Conservation (phyloP, 2,329 filamentous ascomycete species). For the Dichotomopilus funicola region DNA sequence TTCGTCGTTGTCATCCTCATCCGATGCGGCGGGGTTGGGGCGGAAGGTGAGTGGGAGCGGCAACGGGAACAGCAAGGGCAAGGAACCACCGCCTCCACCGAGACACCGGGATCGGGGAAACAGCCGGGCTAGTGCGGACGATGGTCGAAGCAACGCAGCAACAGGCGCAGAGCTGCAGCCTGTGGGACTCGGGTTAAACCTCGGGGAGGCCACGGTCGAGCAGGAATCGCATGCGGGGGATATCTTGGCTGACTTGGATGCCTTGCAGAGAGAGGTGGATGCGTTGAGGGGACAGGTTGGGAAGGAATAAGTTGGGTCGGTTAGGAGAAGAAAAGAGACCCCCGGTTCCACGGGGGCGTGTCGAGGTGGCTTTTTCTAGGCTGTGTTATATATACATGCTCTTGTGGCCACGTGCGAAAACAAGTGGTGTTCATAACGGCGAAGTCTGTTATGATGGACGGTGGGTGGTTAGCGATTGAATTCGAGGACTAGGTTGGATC, state of each 20-base stretch:
- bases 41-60: constrained; percentile 20
- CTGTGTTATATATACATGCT: too few species aligned
- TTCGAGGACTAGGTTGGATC: too few species aligned
- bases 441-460: too few species aligned
- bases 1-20: constrained; percentile 25
- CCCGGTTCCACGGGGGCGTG: background rate
- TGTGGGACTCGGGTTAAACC: too few species aligned
- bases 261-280: constrained; percentile 70
- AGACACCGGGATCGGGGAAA: constrained; percentile 11
- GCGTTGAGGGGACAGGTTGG: constrained; percentile 45
- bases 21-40: background rate
- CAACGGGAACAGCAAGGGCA: constrained; percentile 22
- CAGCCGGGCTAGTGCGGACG: background rate
- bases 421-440: too few species aligned
- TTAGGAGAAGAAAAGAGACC: background rate
- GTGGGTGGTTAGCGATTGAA: too few species aligned
- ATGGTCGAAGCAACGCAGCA: background rate
- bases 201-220: background rate
- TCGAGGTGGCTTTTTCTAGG: background rate
- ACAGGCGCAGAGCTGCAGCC: background rate
- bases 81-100: constrained; percentile 24
- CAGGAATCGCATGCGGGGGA: constrained; percentile 37
- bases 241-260: constrained; percentile 66
- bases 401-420: too few species aligned
- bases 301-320: constrained; percentile 9